Conservation (phyloP, 2,329 filamentous ascomycete species). For the Ophiosphaerella korrae region DNA sequence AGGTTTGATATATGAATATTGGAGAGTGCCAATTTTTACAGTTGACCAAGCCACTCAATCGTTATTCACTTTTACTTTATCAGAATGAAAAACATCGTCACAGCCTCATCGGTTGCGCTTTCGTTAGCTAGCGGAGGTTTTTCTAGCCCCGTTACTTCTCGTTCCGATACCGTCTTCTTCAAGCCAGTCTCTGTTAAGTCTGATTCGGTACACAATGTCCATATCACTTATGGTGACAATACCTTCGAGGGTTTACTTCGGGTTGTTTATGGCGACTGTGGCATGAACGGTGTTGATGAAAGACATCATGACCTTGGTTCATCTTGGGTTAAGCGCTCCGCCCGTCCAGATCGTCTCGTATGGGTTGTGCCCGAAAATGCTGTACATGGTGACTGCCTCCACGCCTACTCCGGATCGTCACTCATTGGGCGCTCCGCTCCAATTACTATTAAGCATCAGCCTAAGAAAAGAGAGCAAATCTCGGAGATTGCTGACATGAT, state of each 20-base stretch:
- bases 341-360: conserved; percentile 53
- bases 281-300: conserved; percentile 40
- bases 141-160: conserved; percentile 22
- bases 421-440: conserved; percentile 52
- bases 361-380: conserved; percentile 54
- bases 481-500: conserved; percentile 59
- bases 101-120: conserved; percentile 32
- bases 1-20: conserved; percentile 20
- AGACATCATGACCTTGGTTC: conserved; percentile 53
- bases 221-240: conserved; percentile 50
- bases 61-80: conserved; percentile 1
- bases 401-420: conserved; percentile 49
- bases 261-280: conserved; percentile 54
- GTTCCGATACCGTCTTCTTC: conserved; percentile 37
- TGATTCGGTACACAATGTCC: conserved; percentile 56
- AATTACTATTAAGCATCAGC: conserved; percentile 44
- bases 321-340: conserved; percentile 40
- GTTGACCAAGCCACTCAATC: neutral
- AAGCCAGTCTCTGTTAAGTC: conserved; percentile 42
- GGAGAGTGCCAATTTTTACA: neutral
- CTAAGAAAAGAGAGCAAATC: conserved; percentile 46
- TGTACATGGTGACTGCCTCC: conserved; percentile 49
- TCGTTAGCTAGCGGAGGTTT: conserved; percentile 29
- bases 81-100: conserved; percentile 34
- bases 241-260: conserved; percentile 51